Conservation (phyloP, 495 filamentous ascomycete genomes). For the Pyrenula aspistea region DNA sequence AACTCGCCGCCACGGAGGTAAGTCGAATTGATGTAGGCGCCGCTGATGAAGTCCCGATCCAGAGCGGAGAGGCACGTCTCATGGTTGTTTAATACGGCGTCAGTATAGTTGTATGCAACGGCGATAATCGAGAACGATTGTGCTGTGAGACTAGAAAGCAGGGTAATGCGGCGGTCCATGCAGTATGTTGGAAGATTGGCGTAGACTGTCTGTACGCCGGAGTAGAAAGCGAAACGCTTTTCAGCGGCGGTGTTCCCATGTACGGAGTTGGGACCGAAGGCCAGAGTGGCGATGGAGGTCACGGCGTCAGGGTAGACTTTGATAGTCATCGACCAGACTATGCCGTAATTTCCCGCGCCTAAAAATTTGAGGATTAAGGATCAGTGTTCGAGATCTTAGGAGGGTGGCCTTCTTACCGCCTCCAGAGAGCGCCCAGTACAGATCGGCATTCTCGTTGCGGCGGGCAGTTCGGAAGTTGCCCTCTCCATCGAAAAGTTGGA, state of each 20-base stretch:
- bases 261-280: constrained; percentile 14
- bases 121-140: not conserved
- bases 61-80: no score
- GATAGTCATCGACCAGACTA: constrained; percentile 42
- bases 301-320: constrained; percentile 27
- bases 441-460: constrained; percentile 40
- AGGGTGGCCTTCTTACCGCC: constrained; percentile 53
- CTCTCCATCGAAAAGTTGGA: constrained; percentile 41
- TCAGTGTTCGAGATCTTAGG: no score
- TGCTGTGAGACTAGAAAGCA: not conserved
- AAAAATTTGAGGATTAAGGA: no score
- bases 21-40: no score
- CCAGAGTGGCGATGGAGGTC: constrained; percentile 17
- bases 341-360: constrained; percentile 25
- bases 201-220: not conserved
- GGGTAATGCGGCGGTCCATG: not conserved
- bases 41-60: no score
- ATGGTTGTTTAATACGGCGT: no score
- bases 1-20: no score
- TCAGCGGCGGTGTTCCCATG: constrained; percentile 25
- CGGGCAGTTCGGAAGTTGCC: constrained; percentile 39
- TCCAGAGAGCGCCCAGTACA: constrained; percentile 58
- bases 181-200: not conserved
- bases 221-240: constrained; percentile 34
- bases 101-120: not conserved